These are phyloP conservation scores for Platanus orientalis DNA, from an alignment of 164 flowering plant genomes.

Conservation along the genomic window DNA sequence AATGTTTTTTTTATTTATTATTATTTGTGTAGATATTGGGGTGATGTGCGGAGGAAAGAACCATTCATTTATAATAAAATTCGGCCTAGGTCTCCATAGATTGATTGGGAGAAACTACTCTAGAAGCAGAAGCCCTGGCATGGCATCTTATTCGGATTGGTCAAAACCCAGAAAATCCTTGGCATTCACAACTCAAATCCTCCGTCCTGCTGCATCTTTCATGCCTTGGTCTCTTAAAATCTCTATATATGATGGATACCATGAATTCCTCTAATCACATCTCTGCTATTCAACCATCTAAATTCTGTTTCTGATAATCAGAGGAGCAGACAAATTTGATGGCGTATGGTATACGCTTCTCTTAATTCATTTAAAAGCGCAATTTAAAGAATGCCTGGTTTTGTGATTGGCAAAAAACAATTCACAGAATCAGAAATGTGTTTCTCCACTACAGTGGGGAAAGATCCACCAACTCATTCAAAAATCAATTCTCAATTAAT, in stretches of 20 bases:
- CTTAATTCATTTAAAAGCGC: constrained; percentile 3
- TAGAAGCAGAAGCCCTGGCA: constrained; percentile 34
- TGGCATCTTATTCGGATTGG: constrained; percentile 65
- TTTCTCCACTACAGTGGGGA: constrained; percentile 34
- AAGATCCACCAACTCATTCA: constrained; percentile 22
- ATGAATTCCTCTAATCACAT: constrained; percentile 54
- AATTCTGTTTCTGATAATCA: constrained; percentile 6
- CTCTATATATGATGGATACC: constrained; percentile 69
- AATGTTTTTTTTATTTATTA: background rate
- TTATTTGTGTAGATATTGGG: constrained; percentile 34
- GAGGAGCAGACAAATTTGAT: constrained; percentile 10
- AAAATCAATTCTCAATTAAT: constrained; percentile 24
- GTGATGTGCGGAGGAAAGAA: constrained; percentile 44
- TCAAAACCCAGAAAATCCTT: constrained; percentile 41
- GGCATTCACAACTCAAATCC: constrained; percentile 37
- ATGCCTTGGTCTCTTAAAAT: constrained; percentile 82
- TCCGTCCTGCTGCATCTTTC: constrained; percentile 42
- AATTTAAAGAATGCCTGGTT: constrained; percentile 41
- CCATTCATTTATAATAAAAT: constrained; percentile 17
- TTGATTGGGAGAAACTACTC: constrained; percentile 19
- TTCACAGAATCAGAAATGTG: constrained; percentile 37
- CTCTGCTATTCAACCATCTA: constrained; percentile 2
- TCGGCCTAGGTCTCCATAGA: constrained; percentile 12
- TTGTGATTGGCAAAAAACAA: constrained; percentile 44
- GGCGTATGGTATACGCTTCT: constrained; percentile 12